phyloP scores from a whole-genome alignment of 2,329 filamentous ascomycete species.

The Aphanoascus verrucosus region DNA sequence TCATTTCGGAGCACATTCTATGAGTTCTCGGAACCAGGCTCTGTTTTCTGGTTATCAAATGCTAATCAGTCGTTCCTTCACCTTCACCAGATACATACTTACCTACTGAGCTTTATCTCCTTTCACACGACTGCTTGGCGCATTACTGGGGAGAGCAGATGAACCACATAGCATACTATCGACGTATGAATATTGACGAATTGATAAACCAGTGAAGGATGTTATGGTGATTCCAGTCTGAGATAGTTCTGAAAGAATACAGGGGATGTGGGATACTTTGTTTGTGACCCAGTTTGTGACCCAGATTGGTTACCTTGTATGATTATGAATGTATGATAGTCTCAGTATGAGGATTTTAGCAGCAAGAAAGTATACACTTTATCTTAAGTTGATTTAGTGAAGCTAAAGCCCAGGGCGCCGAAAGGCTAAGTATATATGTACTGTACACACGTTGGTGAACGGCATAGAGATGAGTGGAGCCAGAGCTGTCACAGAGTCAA shows the following conservation, averaged over 20 bases:
- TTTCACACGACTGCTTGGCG: slow-evolving; percentile 65
- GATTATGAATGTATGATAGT: no score
- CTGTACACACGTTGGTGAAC: background rate
- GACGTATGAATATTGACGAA: slow-evolving; percentile 34
- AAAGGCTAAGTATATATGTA: slow-evolving; percentile 1
- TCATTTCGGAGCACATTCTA: background rate
- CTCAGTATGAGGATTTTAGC: no score
- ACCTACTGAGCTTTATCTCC: slow-evolving; percentile 62
- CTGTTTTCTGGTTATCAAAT: background rate
- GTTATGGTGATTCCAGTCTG: background rate
- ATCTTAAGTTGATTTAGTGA: background rate
- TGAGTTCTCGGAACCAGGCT: background rate
- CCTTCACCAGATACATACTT: slow-evolving; percentile 58
- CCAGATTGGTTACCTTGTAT: no score
- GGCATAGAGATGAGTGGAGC: background rate
- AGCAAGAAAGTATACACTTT: slow-evolving; percentile 1
- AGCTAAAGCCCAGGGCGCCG: background rate
- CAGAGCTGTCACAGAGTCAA: background rate
- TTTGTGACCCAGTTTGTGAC: no score
- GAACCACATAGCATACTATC: slow-evolving; percentile 37
- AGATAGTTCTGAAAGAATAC: background rate
- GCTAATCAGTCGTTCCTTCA: background rate
- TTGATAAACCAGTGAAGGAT: slow-evolving; percentile 22
- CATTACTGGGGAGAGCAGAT: slow-evolving; percentile 62
- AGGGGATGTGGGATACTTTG: background rate